Evolutionary conservation across 1,284 basidiomycete genomes (phyloP).

Genomic region (Coniferiporia weirii): DNA sequence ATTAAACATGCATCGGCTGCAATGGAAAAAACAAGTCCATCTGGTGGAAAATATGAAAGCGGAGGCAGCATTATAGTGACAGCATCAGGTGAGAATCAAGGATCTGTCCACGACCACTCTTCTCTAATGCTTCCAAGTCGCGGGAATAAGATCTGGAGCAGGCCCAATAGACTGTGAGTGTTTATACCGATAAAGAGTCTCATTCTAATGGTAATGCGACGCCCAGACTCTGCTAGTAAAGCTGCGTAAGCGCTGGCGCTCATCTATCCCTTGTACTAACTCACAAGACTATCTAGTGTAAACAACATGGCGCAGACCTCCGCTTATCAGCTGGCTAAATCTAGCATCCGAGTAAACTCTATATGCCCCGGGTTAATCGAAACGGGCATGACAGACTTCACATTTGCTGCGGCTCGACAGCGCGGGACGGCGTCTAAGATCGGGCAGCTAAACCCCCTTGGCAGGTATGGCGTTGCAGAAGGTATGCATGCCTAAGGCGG

Average conservation of each 20-base stretch:
- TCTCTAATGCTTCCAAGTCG: slow-evolving; percentile 47
- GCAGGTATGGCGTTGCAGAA: slow-evolving; percentile 74
- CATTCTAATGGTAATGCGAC: slow-evolving; percentile 17
- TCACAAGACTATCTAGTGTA: slow-evolving; percentile 34
- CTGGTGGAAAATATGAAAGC: slow-evolving; percentile 59
- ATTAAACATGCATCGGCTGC: slow-evolving; percentile 81
- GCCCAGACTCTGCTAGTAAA: slow-evolving; percentile 82
- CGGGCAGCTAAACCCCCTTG: slow-evolving; percentile 82
- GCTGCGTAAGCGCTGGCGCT: slow-evolving; percentile 60
- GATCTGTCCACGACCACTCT: background rate
- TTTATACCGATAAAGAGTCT: background rate
- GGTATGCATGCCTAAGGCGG: slow-evolving; percentile 37
- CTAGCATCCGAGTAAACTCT: slow-evolving; percentile 84
- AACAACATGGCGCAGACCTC: slow-evolving; percentile 83
- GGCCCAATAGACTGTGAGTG: slow-evolving; percentile 79
- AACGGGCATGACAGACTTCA: slow-evolving; percentile 76
- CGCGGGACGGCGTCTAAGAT: slow-evolving; percentile 72
- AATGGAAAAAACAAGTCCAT: slow-evolving; percentile 65
- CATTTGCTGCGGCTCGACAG: slow-evolving; percentile 74
- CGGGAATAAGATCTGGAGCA: slow-evolving; percentile 81
- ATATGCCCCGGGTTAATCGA: slow-evolving; percentile 91
- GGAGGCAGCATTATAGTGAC: slow-evolving; percentile 88
- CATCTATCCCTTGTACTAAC: background rate
- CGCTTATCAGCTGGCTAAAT: slow-evolving; percentile 75
- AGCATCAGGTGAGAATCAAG: slow-evolving; percentile 60